A percentile compares a stretch with the other conserved stretches of the same genome.
phyloP scores from a whole-genome alignment of 2,329 filamentous ascomycete species.

The Lachnellula hyalina region DNA sequence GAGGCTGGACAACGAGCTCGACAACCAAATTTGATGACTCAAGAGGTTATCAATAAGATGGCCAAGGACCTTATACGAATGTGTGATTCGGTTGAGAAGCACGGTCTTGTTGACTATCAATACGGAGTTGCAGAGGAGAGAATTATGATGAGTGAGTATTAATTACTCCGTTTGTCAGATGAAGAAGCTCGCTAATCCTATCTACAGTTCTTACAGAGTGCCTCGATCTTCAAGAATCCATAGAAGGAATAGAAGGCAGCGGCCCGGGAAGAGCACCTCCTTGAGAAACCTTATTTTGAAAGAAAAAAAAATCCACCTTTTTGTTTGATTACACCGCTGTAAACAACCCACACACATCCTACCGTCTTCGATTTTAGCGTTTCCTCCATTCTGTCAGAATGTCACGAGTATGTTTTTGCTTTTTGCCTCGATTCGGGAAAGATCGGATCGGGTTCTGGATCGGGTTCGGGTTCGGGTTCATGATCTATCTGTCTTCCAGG shows the following conservation, averaged over 20 bases:
- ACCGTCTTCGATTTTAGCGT: conserved; percentile 6
- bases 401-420: neutral
- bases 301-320: neutral
- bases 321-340: conserved; percentile 6
- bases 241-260: conserved; percentile 20
- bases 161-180: neutral
- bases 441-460: neutral
- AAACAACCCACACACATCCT: conserved; percentile 1
- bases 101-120: conserved; percentile 95
- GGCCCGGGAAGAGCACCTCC: conserved; percentile 22
- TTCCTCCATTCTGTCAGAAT: conserved; percentile 1
- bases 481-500: neutral
- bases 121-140: conserved; percentile 95
- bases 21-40: conserved; percentile 55
- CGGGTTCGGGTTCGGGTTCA: neutral
- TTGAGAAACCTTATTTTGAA: conserved; percentile 10
- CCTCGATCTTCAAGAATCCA: conserved; percentile 46
- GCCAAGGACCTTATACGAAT: conserved; percentile 75
- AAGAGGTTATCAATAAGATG: conserved; percentile 69
- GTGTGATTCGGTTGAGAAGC: conserved; percentile 80
- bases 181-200: neutral
- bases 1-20: conserved; percentile 32
- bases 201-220: conserved; percentile 45
- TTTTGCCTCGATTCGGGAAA: neutral
- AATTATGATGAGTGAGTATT: conserved; percentile 69